A percentile compares a stretch with the other conserved stretches of the same genome.
These are phyloP conservation scores for Penicillium lividum DNA, from an alignment of 495 filamentous ascomycete species.

Conservation along the genomic window DNA sequence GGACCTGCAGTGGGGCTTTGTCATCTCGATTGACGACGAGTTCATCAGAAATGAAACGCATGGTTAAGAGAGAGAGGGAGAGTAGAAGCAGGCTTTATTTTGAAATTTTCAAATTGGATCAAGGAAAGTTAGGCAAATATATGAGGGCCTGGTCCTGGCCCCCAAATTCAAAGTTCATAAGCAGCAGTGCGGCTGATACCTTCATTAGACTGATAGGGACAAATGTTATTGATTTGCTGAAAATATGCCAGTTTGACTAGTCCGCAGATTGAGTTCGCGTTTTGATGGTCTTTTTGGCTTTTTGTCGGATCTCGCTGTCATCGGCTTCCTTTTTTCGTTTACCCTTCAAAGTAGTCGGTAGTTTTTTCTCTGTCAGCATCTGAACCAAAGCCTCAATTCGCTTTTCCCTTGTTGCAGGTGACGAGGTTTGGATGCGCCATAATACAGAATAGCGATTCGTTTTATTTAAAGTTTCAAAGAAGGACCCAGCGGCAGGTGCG, in stretches of 20 bases:
- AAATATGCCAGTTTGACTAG: neutral
- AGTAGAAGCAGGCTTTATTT: neutral
- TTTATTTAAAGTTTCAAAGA: conserved; percentile 45
- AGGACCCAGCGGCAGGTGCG: conserved; percentile 30
- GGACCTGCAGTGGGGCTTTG: conserved; percentile 15
- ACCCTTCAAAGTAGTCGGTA: neutral
- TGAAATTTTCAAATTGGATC: neutral
- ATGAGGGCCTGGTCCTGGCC: neutral
- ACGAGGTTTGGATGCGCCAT: conserved; percentile 42
- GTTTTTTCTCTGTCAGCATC: conserved; percentile 19
- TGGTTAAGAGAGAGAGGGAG: neutral
- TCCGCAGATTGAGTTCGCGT: neutral
- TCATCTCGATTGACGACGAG: conserved; percentile 1
- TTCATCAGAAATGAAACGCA: conserved; percentile 7
- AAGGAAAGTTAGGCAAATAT: neutral
- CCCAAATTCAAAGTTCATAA: neutral
- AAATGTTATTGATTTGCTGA: neutral
- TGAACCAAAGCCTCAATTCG: conserved; percentile 25
- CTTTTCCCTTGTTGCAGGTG: conserved; percentile 17
- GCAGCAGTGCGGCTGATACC: neutral
- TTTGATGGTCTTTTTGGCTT: neutral
- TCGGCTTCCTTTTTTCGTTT: conserved; percentile 5
- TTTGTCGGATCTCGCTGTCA: neutral
- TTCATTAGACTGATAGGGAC: neutral
- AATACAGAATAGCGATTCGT: conserved; percentile 45